Evolutionary conservation across 257 asterid genomes (phyloP).

Genomic region (Perilla frutescens): DNA sequence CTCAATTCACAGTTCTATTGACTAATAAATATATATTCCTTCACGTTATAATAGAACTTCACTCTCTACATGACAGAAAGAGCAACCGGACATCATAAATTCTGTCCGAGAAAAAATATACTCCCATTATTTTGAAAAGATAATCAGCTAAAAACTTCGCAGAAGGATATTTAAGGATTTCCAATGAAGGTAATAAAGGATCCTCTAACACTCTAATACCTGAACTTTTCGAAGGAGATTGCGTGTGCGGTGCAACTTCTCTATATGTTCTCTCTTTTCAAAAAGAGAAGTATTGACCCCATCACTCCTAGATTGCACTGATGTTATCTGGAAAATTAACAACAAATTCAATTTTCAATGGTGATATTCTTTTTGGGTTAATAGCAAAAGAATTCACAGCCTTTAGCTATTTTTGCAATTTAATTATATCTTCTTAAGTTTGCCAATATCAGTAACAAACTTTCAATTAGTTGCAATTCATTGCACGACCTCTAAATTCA

Average conservation of each 20-base stretch:
- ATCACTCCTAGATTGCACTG: slow-evolving; percentile 96
- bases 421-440: not conserved
- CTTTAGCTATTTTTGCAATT: not conserved
- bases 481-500: not conserved
- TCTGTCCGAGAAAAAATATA: too few relatives aligned
- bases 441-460: not conserved
- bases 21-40: slow-evolving; percentile 18
- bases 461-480: not conserved
- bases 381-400: not conserved
- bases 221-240: slow-evolving; percentile 95
- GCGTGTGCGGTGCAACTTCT: slow-evolving; percentile 95
- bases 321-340: slow-evolving; percentile 71
- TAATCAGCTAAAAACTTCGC: too few relatives aligned
- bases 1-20: slow-evolving; percentile 1
- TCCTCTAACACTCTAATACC: slow-evolving; percentile 51
- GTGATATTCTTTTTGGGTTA: slow-evolving; percentile 9
- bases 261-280: slow-evolving; percentile 96
- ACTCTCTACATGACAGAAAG: slow-evolving; percentile 32
- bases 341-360: slow-evolving; percentile 6
- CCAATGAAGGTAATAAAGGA: too few relatives aligned
- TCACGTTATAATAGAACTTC: slow-evolving; percentile 17
- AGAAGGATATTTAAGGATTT: too few relatives aligned
- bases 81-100: not conserved
- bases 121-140: too few relatives aligned
- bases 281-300: slow-evolving; percentile 96